Conservation (phyloP, 139 green algal species). For the Tetradesmus lagerheimii region DNA sequence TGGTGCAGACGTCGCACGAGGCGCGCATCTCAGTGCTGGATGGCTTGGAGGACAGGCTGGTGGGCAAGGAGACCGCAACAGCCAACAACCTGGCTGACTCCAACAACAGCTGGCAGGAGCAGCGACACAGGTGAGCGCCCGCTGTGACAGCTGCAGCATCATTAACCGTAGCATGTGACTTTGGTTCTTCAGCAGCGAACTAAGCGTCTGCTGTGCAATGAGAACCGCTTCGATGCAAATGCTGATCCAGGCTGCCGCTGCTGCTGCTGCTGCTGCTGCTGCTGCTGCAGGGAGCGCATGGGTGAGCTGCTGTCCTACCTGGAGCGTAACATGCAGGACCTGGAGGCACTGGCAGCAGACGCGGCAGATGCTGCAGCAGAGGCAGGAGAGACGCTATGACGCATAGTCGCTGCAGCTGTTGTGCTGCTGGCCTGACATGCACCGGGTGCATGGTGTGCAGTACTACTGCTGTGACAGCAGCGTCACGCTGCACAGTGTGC, state of each 20-base stretch:
- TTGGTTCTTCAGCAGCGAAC: too few relatives aligned
- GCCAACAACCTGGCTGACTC: slow-evolving; percentile 58
- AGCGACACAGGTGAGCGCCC: slow-evolving; percentile 44
- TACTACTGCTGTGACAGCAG: too few relatives aligned
- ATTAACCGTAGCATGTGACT: too few relatives aligned
- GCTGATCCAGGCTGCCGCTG: background rate
- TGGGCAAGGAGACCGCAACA: slow-evolving; percentile 63
- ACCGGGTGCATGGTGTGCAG: too few relatives aligned
- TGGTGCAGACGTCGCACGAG: slow-evolving; percentile 75
- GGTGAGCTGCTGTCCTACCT: slow-evolving; percentile 78
- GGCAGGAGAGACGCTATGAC: slow-evolving; percentile 3
- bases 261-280: background rate
- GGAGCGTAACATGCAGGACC: slow-evolving; percentile 69
- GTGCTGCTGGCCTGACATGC: too few relatives aligned
- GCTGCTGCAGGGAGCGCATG: slow-evolving; percentile 73
- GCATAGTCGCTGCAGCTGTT: too few relatives aligned
- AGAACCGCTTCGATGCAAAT: too few relatives aligned
- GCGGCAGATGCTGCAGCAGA: slow-evolving; percentile 34
- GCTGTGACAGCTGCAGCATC: background rate
- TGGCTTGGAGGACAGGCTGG: slow-evolving; percentile 76
- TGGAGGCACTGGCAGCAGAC: slow-evolving; percentile 39
- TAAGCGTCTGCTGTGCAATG: too few relatives aligned
- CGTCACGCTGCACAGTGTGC: too few relatives aligned
- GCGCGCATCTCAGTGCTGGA: slow-evolving; percentile 78
- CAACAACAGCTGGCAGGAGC: slow-evolving; percentile 51